Base-by-base conservation (phyloP, 2,329 filamentous ascomycete genomes). In the Pseudogymnoascus sp. region DNA sequence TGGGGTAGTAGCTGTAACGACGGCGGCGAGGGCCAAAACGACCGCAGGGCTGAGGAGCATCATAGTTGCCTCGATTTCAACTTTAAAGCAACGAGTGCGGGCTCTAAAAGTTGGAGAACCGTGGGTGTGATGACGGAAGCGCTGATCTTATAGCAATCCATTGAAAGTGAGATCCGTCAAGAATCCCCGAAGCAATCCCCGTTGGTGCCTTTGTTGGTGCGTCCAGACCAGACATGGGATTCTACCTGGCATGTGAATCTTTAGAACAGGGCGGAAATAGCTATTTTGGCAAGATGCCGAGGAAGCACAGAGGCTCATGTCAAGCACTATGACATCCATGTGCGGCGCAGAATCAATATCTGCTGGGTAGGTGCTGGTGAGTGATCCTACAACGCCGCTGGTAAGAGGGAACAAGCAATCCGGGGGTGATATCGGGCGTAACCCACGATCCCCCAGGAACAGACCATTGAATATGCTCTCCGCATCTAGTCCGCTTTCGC, bases 111-210 rank as follows among this genome's bases (percentile, higher is more conserved):
- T 57, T 57, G 28, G 51, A 57, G 51, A 34, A 31, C 51, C 34
- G 16, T 16, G 16, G 28, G 28, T 34, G 11, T 14, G 16, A 34
- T 57, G 51, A 57, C 28, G 16, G 51, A 34, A 57, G 51, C 51
- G 51, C 51, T 57, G 51, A 57, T 57, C 51, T 57, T 57, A 57
- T 57, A 57, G 51, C 25, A 57, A 57, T 34, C 51, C 51, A 57
- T 57, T 16, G 51, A 34, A 57, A 57, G 51, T 31, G 28, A 34
- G 28, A 34, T 57, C 51, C 51, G 11, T 34, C 28, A 34, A 57
- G 21, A 34, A 57, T 57, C 51, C 51, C 51, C 28, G 51, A 57
- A 5, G 28, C 51, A 57, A 28, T 34, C 16, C 11, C 11, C 10
- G 28, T 13, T 34, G 51, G 51, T 57, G 51, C 2, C 25, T 57